Evolutionary conservation across 805 yeast species (phyloP), one percentile per base, ranked within the genome.

Genomic region (Clavispora asparagi): DNA sequence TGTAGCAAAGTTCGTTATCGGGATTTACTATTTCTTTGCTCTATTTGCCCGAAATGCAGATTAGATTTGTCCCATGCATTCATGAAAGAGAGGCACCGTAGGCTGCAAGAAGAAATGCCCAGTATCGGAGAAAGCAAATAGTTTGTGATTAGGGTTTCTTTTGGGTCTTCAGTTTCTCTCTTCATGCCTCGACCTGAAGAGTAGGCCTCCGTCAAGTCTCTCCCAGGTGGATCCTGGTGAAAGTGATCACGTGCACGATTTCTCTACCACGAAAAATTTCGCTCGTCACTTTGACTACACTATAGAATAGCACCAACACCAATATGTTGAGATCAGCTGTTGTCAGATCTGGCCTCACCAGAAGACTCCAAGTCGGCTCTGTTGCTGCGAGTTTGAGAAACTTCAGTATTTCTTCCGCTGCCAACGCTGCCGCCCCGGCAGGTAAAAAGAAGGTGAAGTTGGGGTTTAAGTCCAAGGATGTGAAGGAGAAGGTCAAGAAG

Each of bases 401-500:
- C 23, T 45, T 54, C 23, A 43, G 51, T 14, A 29, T 36, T 11
- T 48, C 57, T 14, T 47, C 51, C 5, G 23, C 48, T 13, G 40
- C 36, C 28, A 39, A 40, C 28, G 57, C 57, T 30, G 52, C 51
- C 6, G 53, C 53, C n/a, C 57, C 58, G 2, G 59, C 57, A 13
- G 51, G 48, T 28, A 60, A 59, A 49, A 54, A 47, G 43, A 60
- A 60, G 48, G 51, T 55, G 35, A 60, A 59, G 54, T 56, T 60
- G 30, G 53, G 55, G 38, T 56, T 58, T 46, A 57, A 58, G 40
- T 47, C 51, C 9, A 51, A 45, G 43, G 53, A 50, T 38, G 54
- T 37, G 39, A 50, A 44, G 37, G 54, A 50, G 42, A 64, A 64
- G 49, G 57, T 54, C 39, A 68, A 62, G 55, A 67, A 65, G 52